phyloP scores from a whole-genome alignment of 768 basidiomycete genomes.

The Kondoa subrosea region DNA sequence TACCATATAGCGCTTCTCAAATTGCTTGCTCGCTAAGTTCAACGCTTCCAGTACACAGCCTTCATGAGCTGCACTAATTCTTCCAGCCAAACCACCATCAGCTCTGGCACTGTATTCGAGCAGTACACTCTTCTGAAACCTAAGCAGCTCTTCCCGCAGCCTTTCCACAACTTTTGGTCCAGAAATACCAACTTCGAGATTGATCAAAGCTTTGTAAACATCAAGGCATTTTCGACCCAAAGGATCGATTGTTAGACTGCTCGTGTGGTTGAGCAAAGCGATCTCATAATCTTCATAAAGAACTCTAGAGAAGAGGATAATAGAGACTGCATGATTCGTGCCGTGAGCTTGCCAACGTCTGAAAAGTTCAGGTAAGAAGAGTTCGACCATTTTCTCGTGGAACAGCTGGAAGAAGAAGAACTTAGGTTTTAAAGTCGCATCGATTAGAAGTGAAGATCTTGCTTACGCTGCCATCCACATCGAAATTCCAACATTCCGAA shows the following conservation, averaged over 20 bases:
- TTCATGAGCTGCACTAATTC: conserved; percentile 72
- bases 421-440: background rate
- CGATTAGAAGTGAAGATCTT: background rate
- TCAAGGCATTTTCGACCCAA: conserved; percentile 40
- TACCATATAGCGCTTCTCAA: conserved; percentile 73
- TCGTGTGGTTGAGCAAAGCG: conserved; percentile 47
- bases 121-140: conserved; percentile 46
- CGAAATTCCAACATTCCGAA: conserved; percentile 14
- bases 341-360: conserved; percentile 46
- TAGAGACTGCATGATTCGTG: conserved; percentile 83
- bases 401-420: conserved; percentile 14
- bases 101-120: conserved; percentile 38
- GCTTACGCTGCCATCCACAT: background rate
- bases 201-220: conserved; percentile 87
- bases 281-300: conserved; percentile 56
- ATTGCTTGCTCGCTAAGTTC: conserved; percentile 78
- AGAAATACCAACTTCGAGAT: conserved; percentile 69
- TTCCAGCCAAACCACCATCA: conserved; percentile 46
- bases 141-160: conserved; percentile 64
- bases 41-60: conserved; percentile 89
- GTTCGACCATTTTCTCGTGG: conserved; percentile 93
- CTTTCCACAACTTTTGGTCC: conserved; percentile 74
- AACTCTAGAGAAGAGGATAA: conserved; percentile 84
- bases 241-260: conserved; percentile 49
- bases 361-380: conserved; percentile 81